A percentile compares a stretch with the other conserved stretches of the same genome.
Conservation (phyloP, 2,329 filamentous ascomycete species). For the Graphilbum fragrans region DNA sequence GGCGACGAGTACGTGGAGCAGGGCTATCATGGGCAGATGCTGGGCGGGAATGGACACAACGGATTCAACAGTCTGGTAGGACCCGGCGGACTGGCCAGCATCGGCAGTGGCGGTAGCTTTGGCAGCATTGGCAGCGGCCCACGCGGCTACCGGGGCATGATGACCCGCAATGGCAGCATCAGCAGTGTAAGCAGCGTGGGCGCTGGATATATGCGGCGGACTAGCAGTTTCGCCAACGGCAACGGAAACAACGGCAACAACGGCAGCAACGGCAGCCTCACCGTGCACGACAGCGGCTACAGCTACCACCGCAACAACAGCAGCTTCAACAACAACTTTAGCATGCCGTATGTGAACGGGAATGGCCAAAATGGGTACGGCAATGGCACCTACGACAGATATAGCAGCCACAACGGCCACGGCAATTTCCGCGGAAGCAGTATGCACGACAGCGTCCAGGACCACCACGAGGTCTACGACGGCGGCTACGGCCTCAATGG, state of each 20-base stretch:
- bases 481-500: too few relatives aligned
- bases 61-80: background rate
- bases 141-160: background rate
- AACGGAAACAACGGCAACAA: background rate
- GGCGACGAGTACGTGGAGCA: constrained; percentile 15
- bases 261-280: background rate
- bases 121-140: background rate
- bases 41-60: background rate
- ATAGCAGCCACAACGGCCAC: background rate
- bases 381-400: background rate
- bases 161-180: background rate
- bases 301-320: background rate
- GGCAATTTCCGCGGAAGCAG: background rate
- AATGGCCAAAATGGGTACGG: background rate
- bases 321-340: background rate
- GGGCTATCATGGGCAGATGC: constrained; percentile 7
- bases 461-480: background rate
- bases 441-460: background rate
- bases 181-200: background rate
- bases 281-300: background rate
- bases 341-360: too few relatives aligned
- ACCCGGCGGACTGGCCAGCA: background rate
- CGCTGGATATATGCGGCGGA: background rate
- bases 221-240: background rate
- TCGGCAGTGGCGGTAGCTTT: background rate